Evolutionary conservation across 208 protist genomes (phyloP), one percentile per base, ranked within the genome.

Genomic region (Lotmaria passim): DNA sequence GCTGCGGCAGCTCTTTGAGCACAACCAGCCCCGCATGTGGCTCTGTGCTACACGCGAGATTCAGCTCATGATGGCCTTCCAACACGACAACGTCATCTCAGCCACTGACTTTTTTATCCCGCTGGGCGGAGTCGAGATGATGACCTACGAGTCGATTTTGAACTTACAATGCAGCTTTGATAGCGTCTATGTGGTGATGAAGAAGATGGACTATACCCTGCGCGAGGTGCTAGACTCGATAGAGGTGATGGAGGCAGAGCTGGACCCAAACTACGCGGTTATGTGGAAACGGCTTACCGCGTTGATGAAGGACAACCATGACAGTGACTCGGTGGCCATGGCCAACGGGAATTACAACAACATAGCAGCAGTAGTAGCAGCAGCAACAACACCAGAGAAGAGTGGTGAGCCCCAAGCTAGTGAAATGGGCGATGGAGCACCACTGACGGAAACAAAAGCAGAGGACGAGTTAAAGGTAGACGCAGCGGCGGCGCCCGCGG

Each of bases 161-260:
- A 51, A 68, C 56, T 65, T 90, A 23, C 78, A 82, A 39, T 46
- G 56, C 19, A 87, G 38, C 58, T 95, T 95, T 73, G 84, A 95
- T 47, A 87, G 85, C 60, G 87, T 95, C 19, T 95, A 95, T 48
- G 69, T 95, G 31, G 87, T 93, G 4, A 95, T 95, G 90, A 92
- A 95, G 46, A 90, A 95, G 55, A 90, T 92, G 81, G 87, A 93
- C 69, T 92, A 92, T 79, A 92, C 90, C 2, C 67, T 95, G 46
- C 87, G 90, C 31, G 90, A 95, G 73, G 87, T 95, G 23, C 79
- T 95, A 21, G 90, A 94, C 44, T 89, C 86, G 7, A 78, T n/a
- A 21, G 34, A 57, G 8, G 48, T 89, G 60, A 81, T 56, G 21
- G 31, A 17, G 33, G 52, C 31, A 1, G 82, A 87, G 53, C 44